These are phyloP conservation scores for Gomphus bonarii DNA, from an alignment of 1,284 basidiomycete species.

Conservation along the genomic window DNA sequence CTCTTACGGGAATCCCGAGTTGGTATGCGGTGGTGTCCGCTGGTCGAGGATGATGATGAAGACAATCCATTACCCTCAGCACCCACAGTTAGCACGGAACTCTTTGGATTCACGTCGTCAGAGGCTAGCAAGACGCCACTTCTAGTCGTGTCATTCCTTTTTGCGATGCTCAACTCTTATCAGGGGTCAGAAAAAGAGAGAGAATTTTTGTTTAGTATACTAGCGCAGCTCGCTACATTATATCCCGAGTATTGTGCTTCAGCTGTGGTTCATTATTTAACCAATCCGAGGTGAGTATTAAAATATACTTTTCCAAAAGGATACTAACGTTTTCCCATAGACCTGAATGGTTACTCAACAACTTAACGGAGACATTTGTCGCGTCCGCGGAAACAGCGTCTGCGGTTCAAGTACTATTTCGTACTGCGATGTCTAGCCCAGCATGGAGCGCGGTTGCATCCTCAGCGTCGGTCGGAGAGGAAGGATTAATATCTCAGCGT, in stretches of 20 bases:
- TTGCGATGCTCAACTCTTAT: constrained; percentile 67
- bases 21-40: constrained; percentile 36
- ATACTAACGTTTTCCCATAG: constrained; percentile 26
- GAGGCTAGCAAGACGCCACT: constrained; percentile 60
- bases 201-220: constrained; percentile 66
- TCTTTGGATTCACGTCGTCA: constrained; percentile 42
- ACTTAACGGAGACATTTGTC: constrained; percentile 67
- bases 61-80: constrained; percentile 29
- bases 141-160: constrained; percentile 65
- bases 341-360: constrained; percentile 71
- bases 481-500: constrained; percentile 28
- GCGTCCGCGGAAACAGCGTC: constrained; percentile 62
- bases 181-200: constrained; percentile 77
- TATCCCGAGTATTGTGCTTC: constrained; percentile 71
- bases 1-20: constrained; percentile 55
- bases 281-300: constrained; percentile 4
- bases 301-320: constrained; percentile 7
- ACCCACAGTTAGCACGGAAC: constrained; percentile 42
- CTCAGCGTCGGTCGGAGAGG: constrained; percentile 42
- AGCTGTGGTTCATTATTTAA: constrained; percentile 40
- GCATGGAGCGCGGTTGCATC: constrained; percentile 29
- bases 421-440: constrained; percentile 51
- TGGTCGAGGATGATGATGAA: constrained; percentile 28
- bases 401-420: constrained; percentile 70
- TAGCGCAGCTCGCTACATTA: constrained; percentile 62